Conservation (phyloP, 192 early-diverging fungal genomes). For the Linnemannia elongata region DNA sequence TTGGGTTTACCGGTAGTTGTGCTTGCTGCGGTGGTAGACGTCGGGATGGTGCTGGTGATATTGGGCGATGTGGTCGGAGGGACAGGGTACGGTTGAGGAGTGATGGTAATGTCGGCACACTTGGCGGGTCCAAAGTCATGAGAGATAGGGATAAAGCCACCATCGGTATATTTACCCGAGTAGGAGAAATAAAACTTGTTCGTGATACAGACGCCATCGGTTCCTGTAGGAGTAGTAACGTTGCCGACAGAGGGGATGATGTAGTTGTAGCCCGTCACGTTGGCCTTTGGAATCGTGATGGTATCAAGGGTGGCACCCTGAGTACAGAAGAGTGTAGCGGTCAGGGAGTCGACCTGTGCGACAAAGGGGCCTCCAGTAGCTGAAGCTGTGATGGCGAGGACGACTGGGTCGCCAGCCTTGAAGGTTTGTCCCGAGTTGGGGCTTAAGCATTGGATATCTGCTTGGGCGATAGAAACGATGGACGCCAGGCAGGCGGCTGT, state of each 20-base stretch:
- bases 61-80: slow-evolving; percentile 1
- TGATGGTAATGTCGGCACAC: slow-evolving; percentile 22
- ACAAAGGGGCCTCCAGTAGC: slow-evolving; percentile 9
- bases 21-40: background rate
- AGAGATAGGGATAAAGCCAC: background rate
- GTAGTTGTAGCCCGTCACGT: background rate
- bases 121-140: slow-evolving; percentile 5
- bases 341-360: slow-evolving; percentile 9
- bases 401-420: slow-evolving; percentile 19
- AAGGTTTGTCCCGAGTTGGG: slow-evolving; percentile 5
- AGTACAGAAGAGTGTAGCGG: slow-evolving; percentile 20
- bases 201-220: slow-evolving; percentile 5
- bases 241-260: slow-evolving; percentile 39
- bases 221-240: slow-evolving; percentile 20
- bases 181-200: slow-evolving; percentile 39
- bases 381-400: slow-evolving; percentile 8
- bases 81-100: background rate
- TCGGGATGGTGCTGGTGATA: slow-evolving; percentile 14
- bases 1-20: slow-evolving; percentile 1
- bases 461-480: background rate
- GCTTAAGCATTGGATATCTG: slow-evolving; percentile 4
- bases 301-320: background rate
- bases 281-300: slow-evolving; percentile 3
- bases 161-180: background rate
- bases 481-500: background rate